A percentile compares a stretch with the other conserved stretches of the same genome.
These are phyloP conservation scores for Digitaria exilis DNA, from an alignment of 202 grass and related monocot genomes.

Conservation along the genomic window DNA sequence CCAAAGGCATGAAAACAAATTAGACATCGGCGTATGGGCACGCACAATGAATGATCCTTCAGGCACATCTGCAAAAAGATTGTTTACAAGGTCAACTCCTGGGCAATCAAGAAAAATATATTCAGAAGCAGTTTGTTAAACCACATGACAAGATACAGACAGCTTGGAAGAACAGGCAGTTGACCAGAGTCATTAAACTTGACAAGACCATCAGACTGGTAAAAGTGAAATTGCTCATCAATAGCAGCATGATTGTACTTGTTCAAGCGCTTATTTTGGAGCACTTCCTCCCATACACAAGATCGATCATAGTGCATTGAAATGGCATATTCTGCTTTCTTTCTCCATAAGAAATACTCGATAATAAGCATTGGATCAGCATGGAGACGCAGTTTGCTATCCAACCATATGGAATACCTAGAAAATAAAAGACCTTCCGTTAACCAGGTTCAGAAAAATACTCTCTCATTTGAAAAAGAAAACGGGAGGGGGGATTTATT, in stretches of 20 bases:
- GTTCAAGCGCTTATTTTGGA: constrained; percentile 92
- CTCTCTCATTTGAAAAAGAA: background rate
- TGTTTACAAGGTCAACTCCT: constrained; percentile 26
- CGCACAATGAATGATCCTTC: constrained; percentile 94
- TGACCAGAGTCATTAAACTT: constrained; percentile 68
- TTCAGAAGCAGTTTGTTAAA: background rate
- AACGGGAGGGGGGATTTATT: background rate
- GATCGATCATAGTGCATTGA: constrained; percentile 89
- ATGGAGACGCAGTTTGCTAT: constrained; percentile 92
- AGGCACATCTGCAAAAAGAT: constrained; percentile 80
- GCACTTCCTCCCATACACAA: constrained; percentile 92
- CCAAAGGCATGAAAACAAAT: constrained; percentile 98
- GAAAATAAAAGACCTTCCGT: constrained; percentile 25
- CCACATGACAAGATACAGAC: constrained; percentile 51
- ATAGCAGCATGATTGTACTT: constrained; percentile 89
- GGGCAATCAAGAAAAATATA: constrained; percentile 28
- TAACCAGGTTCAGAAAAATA: constrained; percentile 33
- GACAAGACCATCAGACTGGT: constrained; percentile 83
- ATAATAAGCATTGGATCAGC: constrained; percentile 84
- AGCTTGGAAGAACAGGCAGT: constrained; percentile 71
- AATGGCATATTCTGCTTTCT: constrained; percentile 83
- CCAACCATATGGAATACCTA: constrained; percentile 95
- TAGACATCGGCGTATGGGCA: constrained; percentile 87
- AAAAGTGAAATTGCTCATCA: constrained; percentile 86
- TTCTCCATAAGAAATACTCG: constrained; percentile 96